phyloP scores from a whole-genome alignment of 2,329 filamentous ascomycete genomes.

The Aspergillus ochraceus region DNA sequence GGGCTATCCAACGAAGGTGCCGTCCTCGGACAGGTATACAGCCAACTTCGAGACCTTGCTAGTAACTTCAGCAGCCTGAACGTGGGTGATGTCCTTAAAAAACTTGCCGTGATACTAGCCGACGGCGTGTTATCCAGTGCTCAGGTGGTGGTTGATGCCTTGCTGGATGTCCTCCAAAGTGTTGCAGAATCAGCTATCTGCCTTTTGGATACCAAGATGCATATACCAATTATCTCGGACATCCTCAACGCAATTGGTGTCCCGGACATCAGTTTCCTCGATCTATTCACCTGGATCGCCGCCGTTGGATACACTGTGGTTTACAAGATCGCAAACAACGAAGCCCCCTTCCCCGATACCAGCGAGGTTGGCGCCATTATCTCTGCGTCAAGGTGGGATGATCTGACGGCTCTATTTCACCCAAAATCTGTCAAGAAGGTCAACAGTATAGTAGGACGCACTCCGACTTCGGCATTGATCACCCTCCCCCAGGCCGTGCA shows the following conservation, averaged over 20 bases:
- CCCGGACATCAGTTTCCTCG: conserved; percentile 4
- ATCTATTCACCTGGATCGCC: conserved; percentile 8
- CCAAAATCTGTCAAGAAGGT: background rate
- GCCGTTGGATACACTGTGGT: conserved; percentile 3
- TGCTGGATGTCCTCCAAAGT: conserved; percentile 2
- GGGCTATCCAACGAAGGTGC: conserved; percentile 1
- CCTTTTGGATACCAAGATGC: conserved; percentile 10
- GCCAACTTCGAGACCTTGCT: background rate
- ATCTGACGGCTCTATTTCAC: background rate
- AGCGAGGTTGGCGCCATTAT: background rate
- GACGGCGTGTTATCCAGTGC: background rate
- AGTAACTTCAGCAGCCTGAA: background rate
- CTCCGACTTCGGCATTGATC: background rate
- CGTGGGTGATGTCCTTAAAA: background rate
- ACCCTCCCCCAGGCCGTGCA: background rate
- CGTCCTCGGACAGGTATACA: background rate
- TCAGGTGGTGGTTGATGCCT: conserved; percentile 6
- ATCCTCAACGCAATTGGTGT: conserved; percentile 8
- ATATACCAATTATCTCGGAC: conserved; percentile 11
- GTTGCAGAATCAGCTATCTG: background rate
- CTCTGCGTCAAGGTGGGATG: background rate
- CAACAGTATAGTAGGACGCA: background rate
- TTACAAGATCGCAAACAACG: conserved; percentile 4
- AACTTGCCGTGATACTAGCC: background rate
- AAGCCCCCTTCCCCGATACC: conserved; percentile 3